phyloP scores from a whole-genome alignment of 2,329 filamentous ascomycete genomes.

The Pseudogymnoascus sp. region DNA sequence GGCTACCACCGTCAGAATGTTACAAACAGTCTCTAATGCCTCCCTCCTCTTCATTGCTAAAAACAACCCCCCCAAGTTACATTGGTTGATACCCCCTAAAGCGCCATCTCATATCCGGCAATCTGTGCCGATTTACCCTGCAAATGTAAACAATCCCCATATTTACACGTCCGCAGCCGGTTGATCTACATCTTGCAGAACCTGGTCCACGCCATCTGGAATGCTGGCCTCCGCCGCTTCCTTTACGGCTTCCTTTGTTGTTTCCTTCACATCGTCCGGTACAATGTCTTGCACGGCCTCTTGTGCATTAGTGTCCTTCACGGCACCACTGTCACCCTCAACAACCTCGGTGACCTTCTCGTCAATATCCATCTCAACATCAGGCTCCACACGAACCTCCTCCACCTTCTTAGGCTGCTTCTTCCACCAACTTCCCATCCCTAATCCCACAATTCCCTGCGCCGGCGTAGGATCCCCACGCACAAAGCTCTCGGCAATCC shows the following conservation, averaged over 20 bases:
- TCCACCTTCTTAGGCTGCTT: neutral
- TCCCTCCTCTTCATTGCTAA: neutral
- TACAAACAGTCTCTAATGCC: neutral
- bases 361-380: neutral
- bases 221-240: constrained; percentile 41
- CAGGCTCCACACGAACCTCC: neutral
- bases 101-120: neutral
- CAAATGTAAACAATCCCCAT: neutral
- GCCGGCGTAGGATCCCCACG: constrained; percentile 3
- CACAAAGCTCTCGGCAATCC: constrained; percentile 8
- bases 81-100: neutral
- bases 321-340: neutral
- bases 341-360: neutral
- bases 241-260: constrained; percentile 38
- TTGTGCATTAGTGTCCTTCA: neutral
- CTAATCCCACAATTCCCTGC: constrained; percentile 6
- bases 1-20: neutral
- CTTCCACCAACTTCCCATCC: constrained; percentile 14
- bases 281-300: constrained; percentile 22
- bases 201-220: constrained; percentile 6
- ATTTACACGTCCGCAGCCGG: constrained; percentile 9
- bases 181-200: constrained; percentile 6
- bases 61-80: neutral
- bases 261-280: constrained; percentile 40
- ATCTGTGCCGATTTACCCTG: neutral